phyloP scores from a whole-genome alignment of 2,329 filamentous ascomycete genomes.

The Lasiodiplodia theobromae region DNA sequence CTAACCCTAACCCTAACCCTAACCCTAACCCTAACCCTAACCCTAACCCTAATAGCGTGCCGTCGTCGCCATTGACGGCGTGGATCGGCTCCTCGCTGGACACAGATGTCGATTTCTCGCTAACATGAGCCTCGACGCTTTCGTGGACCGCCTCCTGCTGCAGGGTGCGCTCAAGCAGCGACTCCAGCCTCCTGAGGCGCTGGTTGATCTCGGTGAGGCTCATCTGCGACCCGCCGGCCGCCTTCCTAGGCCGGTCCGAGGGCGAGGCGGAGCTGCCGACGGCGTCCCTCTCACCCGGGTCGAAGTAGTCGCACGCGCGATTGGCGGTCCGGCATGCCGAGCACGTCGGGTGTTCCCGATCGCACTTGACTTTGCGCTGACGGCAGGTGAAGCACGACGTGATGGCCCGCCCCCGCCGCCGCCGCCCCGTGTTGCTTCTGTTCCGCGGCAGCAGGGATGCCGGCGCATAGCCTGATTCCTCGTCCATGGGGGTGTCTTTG shows the following conservation, averaged over 20 bases:
- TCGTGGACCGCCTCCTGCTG: too few relatives aligned
- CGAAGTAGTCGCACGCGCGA: slow-evolving; percentile 43
- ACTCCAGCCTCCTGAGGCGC: too few relatives aligned
- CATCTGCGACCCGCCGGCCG: too few relatives aligned
- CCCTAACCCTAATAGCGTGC: slow-evolving; percentile 35
- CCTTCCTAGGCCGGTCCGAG: background rate
- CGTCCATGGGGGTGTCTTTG: too few relatives aligned
- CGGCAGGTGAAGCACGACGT: slow-evolving; percentile 48
- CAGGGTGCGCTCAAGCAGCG: too few relatives aligned
- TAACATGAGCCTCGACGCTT: slow-evolving; percentile 30
- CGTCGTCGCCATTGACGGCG: slow-evolving; percentile 43
- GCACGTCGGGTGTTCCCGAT: slow-evolving; percentile 46
- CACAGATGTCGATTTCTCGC: slow-evolving; percentile 39
- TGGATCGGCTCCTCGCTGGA: slow-evolving; percentile 44
- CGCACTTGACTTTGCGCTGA: slow-evolving; percentile 47
- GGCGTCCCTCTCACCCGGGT: background rate
- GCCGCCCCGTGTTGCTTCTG: too few relatives aligned
- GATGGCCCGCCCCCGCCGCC: slow-evolving; percentile 33
- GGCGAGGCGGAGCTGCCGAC: background rate
- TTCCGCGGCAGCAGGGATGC: too few relatives aligned
- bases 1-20: too few relatives aligned
- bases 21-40: too few relatives aligned
- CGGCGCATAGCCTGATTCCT: too few relatives aligned
- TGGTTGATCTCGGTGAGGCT: background rate
- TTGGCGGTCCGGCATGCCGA: slow-evolving; percentile 46